A percentile compares a stretch with the other conserved stretches of the same genome.
phyloP scores from a whole-genome alignment of 176 grass and related monocot species.

The Neostapfia colusana region DNA sequence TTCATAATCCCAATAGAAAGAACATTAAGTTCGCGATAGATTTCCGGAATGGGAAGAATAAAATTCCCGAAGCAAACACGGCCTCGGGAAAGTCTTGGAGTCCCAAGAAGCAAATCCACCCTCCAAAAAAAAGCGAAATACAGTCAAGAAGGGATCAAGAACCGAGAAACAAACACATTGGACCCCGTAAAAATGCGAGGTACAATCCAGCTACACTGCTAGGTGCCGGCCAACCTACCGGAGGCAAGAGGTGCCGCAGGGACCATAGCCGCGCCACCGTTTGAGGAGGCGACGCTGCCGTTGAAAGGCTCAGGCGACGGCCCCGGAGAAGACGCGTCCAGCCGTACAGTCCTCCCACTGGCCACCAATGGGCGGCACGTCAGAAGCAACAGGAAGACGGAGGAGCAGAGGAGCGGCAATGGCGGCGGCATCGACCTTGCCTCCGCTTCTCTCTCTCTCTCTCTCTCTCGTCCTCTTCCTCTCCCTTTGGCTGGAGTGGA shows the following conservation, averaged over 20 bases:
- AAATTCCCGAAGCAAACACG: neutral
- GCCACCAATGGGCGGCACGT: conserved; percentile 24
- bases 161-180: neutral
- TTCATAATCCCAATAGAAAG: neutral
- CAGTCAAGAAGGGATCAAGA: neutral
- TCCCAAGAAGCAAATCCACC: neutral
- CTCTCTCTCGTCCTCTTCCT: neutral
- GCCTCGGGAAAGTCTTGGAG: neutral
- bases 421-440: conserved; percentile 42
- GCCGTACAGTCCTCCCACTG: conserved; percentile 26
- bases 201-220: neutral
- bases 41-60: neutral
- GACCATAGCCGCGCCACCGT: neutral
- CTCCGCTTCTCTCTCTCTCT: neutral
- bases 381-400: conserved; percentile 31
- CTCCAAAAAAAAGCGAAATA: neutral
- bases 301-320: neutral
- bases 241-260: conserved; percentile 16
- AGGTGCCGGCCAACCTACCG: conserved; percentile 18
- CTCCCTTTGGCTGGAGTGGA: neutral
- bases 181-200: neutral
- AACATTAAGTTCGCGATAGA: neutral
- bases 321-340: neutral
- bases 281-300: neutral
- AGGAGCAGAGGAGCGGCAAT: conserved; percentile 32